These are phyloP conservation scores for Phytophthora pisi DNA, from an alignment of 352 stramenopile species.

Conservation along the genomic window DNA sequence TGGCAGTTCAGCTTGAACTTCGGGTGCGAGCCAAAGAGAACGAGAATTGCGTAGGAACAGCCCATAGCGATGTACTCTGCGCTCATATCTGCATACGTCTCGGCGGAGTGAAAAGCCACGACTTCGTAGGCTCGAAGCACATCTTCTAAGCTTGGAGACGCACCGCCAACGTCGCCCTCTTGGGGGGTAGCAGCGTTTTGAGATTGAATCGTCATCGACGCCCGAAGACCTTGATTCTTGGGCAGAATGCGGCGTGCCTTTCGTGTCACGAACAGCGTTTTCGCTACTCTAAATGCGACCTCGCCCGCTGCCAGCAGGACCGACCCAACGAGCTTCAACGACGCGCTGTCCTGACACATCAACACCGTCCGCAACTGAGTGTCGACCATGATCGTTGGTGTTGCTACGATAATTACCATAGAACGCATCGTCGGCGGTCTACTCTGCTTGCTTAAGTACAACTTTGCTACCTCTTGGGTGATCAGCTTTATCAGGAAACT, in stretches of 20 bases:
- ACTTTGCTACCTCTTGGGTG: neutral
- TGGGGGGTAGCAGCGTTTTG: too few relatives aligned
- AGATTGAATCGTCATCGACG: neutral
- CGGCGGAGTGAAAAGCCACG: conserved; percentile 22
- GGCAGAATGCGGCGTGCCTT: conserved; percentile 13
- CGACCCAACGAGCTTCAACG: conserved; percentile 20
- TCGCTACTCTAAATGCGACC: conserved; percentile 27
- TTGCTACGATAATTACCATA: conserved; percentile 13
- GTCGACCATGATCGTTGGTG: conserved; percentile 30
- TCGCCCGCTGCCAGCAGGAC: conserved; percentile 36
- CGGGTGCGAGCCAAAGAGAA: conserved; percentile 36
- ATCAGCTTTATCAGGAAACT: neutral
- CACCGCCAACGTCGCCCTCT: too few relatives aligned
- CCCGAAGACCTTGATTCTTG: neutral
- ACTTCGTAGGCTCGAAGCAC: conserved; percentile 5
- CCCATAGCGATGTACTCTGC: conserved; percentile 55
- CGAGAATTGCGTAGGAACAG: conserved; percentile 34
- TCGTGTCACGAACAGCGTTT: conserved; percentile 25
- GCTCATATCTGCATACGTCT: conserved; percentile 41
- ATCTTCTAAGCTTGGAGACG: too few relatives aligned
- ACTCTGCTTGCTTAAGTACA: neutral
- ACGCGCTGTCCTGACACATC: conserved; percentile 17
- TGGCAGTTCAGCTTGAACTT: neutral
- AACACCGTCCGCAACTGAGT: conserved; percentile 25
- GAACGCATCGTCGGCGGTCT: neutral